These are phyloP conservation scores for Sclerotinia borealis DNA, from an alignment of 2,329 filamentous ascomycete species.

Conservation along the genomic window DNA sequence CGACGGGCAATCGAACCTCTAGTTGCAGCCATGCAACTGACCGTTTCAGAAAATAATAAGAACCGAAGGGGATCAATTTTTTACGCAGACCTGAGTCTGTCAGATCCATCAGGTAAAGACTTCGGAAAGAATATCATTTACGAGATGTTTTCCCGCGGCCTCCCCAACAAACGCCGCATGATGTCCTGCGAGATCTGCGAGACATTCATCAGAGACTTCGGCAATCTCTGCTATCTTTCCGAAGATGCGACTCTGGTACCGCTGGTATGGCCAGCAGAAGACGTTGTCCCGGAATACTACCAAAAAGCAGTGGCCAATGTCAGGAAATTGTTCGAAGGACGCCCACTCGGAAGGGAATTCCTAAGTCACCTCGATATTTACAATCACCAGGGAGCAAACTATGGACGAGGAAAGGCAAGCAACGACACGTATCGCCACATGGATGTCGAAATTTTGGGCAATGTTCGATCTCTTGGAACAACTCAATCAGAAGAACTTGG, in stretches of 20 bases:
- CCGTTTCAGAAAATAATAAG: not conserved
- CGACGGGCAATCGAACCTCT: not conserved
- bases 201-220: not conserved
- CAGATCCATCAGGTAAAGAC: not conserved
- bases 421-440: not conserved
- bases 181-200: slow-evolving; percentile 6
- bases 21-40: not conserved
- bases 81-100: not conserved
- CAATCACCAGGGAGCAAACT: not conserved
- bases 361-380: not conserved
- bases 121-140: not conserved
- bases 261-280: slow-evolving; percentile 1
- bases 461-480: not conserved
- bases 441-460: not conserved
- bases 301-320: not conserved
- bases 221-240: slow-evolving; percentile 1
- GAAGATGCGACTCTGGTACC: not conserved
- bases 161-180: not conserved
- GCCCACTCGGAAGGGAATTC: not conserved
- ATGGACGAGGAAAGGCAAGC: not conserved
- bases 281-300: slow-evolving; percentile 1
- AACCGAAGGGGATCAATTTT: not conserved
- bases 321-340: not conserved
- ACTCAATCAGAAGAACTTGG: not conserved
- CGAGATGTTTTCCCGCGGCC: not conserved